Base-by-base conservation (phyloP, 2,329 filamentous ascomycete genomes). In the Penicillium sp. region DNA sequence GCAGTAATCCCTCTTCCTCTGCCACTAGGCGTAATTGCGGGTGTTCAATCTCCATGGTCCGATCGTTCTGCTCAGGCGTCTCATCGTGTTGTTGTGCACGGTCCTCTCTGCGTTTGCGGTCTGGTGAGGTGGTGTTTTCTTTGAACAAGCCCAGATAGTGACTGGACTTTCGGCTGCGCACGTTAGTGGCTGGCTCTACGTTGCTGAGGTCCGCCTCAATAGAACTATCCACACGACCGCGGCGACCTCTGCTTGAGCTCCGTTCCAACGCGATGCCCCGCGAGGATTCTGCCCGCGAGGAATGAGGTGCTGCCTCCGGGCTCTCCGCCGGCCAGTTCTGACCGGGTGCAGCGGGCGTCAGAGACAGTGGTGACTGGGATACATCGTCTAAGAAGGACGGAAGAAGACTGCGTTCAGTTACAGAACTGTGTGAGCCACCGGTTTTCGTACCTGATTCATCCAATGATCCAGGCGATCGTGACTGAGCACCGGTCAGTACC, bases 61-160 rank as follows among this genome's bases (percentile, higher is more conserved):
- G 60, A 59, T 58, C 69, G 62, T 57, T 51, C 30, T 57, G 22
- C 25, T 69, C 68, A 14, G 65, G 55, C 48, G 66, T 60, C 40
- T 73, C 72, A 57, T 77, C 70, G 26, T 71, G 70, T 19, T 79
- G 76, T 33, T 73, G 76, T 26, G 70, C 67, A 57, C 80, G 78
- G 59, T 79, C 78, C 61, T 84, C 80, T 65, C 80, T 72, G 71
- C 80, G 77, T 68, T 82, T 83, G 58, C 81, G 79, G 63, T 84
- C 82, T 35, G 83, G 81, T 26, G 81, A 81, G 6, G 78, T 79
- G 57, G 85, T 85, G 60, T 86, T 86, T 63, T 87, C 85, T 68
- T 87, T 87, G 76, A 89, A 89, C 6, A 89, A 76, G 13, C 87
- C 85, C 56, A 89, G 76, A 68, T 87, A 87, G 69, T 89, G 86